Evolutionary conservation across 2,329 filamentous ascomycete species (phyloP).

Genomic region (Beauveria asiatica): DNA sequence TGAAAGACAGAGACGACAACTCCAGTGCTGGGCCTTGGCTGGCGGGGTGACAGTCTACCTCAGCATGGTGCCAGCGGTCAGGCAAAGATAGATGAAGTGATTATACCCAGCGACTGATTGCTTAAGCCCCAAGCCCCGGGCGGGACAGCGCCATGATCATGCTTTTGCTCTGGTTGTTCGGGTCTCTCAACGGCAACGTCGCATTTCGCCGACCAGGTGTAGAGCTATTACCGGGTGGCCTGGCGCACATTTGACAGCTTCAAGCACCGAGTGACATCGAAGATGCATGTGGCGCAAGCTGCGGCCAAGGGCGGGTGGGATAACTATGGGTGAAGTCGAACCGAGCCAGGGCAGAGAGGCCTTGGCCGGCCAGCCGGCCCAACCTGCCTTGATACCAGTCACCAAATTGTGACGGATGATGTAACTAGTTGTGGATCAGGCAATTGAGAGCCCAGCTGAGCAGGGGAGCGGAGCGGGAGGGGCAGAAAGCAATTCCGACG

Average conservation of each 20-base stretch:
- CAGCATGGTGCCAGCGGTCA: not conserved
- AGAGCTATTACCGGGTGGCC: not conserved
- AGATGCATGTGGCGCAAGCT: not conserved
- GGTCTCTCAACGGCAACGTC: not conserved
- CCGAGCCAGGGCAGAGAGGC: not conserved
- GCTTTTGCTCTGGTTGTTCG: not conserved
- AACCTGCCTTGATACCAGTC: not conserved
- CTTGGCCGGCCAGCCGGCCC: not conserved
- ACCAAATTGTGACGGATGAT: not conserved
- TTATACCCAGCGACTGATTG: too few relatives aligned
- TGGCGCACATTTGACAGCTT: not conserved
- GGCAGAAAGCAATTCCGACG: not conserved
- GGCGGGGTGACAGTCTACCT: too few relatives aligned
- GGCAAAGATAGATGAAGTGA: not conserved
- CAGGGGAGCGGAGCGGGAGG: not conserved
- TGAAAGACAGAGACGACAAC: not conserved
- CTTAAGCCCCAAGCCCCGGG: too few relatives aligned
- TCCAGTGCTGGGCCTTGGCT: too few relatives aligned
- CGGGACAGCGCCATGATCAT: not conserved
- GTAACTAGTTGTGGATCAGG: not conserved
- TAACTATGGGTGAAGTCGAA: slow-evolving; percentile 2
- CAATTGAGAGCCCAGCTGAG: slow-evolving; percentile 3
- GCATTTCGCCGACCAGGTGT: not conserved
- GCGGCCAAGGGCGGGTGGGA: not conserved
- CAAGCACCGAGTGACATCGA: slow-evolving; percentile 2